Conservation (phyloP, 108 stramenopile genomes). For the Skeletonema costatum region DNA sequence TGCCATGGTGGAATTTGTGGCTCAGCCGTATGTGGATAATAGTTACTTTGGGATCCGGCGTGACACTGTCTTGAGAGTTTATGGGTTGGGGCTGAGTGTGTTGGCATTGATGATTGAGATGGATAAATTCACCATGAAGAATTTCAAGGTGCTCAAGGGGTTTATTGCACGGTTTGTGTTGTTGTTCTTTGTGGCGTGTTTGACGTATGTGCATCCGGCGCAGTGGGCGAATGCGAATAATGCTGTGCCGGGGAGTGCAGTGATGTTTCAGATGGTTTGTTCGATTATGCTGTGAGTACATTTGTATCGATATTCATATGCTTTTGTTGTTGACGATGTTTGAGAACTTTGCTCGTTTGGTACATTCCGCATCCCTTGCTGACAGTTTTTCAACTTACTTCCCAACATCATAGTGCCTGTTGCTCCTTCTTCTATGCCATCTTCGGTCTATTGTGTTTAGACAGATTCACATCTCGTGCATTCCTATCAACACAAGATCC, state of each 20-base stretch:
- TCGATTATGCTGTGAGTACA: constrained; percentile 76
- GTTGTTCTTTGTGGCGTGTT: constrained; percentile 67
- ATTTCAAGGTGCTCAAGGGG: constrained; percentile 71
- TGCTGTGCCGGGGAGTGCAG: constrained; percentile 64
- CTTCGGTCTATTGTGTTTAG: constrained; percentile 74
- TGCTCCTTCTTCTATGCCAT: constrained; percentile 74
- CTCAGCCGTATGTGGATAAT: constrained; percentile 27
- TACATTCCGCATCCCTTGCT: neutral
- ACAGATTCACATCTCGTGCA: constrained; percentile 77
- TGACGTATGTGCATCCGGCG: constrained; percentile 60
- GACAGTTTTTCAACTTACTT: neutral
- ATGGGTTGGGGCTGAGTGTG: constrained; percentile 51
- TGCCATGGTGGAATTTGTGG: constrained; percentile 61
- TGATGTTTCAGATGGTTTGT: constrained; percentile 76
- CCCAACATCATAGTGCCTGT: constrained; percentile 37
- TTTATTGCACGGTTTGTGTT: constrained; percentile 63
- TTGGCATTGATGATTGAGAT: constrained; percentile 72
- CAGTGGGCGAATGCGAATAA: constrained; percentile 34
- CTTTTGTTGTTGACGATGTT: constrained; percentile 3
- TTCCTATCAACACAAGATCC: constrained; percentile 78
- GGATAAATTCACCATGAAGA: constrained; percentile 53
- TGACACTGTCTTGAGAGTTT: constrained; percentile 70
- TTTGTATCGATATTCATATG: neutral
- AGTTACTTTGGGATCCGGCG: constrained; percentile 61
- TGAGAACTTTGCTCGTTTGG: too few relatives aligned